phyloP scores from a whole-genome alignment of 1,284 basidiomycete species.

The Agaricales sp. region DNA sequence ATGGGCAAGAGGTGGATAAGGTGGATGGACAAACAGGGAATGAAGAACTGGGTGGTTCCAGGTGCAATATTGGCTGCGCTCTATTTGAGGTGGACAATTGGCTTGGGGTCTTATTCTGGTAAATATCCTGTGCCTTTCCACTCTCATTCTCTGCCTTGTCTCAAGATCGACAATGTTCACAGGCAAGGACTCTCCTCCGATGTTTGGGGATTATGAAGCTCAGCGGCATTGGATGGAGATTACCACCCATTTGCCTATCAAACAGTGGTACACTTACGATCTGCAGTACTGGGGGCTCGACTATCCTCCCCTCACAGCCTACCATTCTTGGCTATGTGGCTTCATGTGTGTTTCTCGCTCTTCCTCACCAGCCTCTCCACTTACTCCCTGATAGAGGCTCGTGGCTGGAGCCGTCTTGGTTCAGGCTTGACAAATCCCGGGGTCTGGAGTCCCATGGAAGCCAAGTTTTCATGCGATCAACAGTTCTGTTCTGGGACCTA shows the following conservation, averaged over 20 bases:
- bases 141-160: slow-evolving; percentile 3
- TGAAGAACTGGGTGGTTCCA: slow-evolving; percentile 49
- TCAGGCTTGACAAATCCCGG: slow-evolving; percentile 66
- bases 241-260: slow-evolving; percentile 64
- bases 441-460: slow-evolving; percentile 62
- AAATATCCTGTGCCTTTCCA: slow-evolving; percentile 12
- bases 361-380: slow-evolving; percentile 1
- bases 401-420: slow-evolving; percentile 63
- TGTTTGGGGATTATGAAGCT: slow-evolving; percentile 90
- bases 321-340: slow-evolving; percentile 76
- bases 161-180: slow-evolving; percentile 6
- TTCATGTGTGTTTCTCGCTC: slow-evolving; percentile 33
- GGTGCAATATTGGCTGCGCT: slow-evolving; percentile 38
- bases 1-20: slow-evolving; percentile 55
- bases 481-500: slow-evolving; percentile 62
- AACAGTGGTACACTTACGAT: slow-evolving; percentile 82
- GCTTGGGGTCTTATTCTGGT: slow-evolving; percentile 80
- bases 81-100: slow-evolving; percentile 57
- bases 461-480: slow-evolving; percentile 74
- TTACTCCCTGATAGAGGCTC: slow-evolving; percentile 38
- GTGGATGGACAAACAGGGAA: slow-evolving; percentile 66
- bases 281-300: slow-evolving; percentile 88
- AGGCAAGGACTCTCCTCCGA: slow-evolving; percentile 67
- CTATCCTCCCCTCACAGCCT: slow-evolving; percentile 88
- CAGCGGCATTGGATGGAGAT: slow-evolving; percentile 94